Percentiles rank a stretch among this genome's conserved stretches.
These are phyloP conservation scores for Annulohypoxylon maeteangense DNA, from an alignment of 495 filamentous ascomycete species.

Conservation along the genomic window DNA sequence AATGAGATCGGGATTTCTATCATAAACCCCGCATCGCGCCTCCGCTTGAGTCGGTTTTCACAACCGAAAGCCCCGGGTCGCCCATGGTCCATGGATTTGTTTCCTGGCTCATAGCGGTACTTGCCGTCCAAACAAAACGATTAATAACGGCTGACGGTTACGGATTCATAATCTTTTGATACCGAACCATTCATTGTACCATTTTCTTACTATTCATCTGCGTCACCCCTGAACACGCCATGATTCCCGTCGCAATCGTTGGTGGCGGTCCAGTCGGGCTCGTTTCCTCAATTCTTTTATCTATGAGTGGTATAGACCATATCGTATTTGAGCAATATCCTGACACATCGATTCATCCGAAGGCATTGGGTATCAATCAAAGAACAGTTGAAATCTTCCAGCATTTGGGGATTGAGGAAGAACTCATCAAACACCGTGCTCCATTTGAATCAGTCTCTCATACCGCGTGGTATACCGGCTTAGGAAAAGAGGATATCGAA, in stretches of 20 bases:
- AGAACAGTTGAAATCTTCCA: constrained; percentile 11
- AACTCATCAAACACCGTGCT: constrained; percentile 2
- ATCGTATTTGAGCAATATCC: constrained; percentile 10
- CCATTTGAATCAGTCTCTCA: constrained; percentile 2
- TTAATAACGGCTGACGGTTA: not conserved
- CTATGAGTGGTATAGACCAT: not conserved
- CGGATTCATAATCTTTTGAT: not conserved
- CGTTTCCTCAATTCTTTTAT: constrained; percentile 10
- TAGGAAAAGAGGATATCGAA: not conserved
- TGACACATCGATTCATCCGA: constrained; percentile 1
- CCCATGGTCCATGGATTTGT: not conserved
- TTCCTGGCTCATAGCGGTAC: not conserved
- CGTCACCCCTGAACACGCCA: not conserved
- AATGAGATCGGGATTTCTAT: not conserved
- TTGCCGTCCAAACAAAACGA: not conserved
- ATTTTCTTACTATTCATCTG: not conserved
- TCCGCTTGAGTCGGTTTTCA: not conserved
- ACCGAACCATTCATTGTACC: not conserved
- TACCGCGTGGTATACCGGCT: constrained; percentile 5
- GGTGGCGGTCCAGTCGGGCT: constrained; percentile 6
- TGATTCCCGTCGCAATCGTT: constrained; percentile 14
- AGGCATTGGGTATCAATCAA: constrained; percentile 4
- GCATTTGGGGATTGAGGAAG: constrained; percentile 5
- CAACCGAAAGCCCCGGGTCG: not conserved
- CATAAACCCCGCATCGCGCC: not conserved